Evolutionary conservation across 2,329 filamentous ascomycete genomes (phyloP).

Genomic region (Fusarium sp.): DNA sequence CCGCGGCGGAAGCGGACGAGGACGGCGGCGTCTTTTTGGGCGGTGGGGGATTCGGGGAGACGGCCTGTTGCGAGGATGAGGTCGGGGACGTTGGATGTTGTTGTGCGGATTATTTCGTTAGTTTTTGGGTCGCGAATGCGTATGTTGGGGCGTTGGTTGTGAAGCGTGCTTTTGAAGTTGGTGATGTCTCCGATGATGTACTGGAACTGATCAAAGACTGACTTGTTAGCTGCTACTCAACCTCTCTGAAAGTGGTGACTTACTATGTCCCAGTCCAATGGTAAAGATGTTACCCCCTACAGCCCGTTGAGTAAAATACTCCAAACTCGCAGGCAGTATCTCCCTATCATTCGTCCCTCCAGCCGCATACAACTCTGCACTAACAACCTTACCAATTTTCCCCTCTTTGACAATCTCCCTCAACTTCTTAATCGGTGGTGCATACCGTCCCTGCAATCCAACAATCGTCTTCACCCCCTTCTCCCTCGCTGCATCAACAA

Average conservation of each 20-base stretch:
- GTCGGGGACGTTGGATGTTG: constrained; percentile 57
- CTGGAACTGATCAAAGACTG: constrained; percentile 58
- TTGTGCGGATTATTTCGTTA: constrained; percentile 46
- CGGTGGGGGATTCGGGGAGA: constrained; percentile 42
- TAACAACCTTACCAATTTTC: constrained; percentile 62
- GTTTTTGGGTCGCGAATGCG: constrained; percentile 47
- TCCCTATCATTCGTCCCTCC: constrained; percentile 51
- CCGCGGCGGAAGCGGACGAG: constrained; percentile 59
- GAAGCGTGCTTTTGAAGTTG: constrained; percentile 52
- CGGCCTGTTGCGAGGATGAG: constrained; percentile 50
- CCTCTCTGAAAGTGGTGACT: background rate
- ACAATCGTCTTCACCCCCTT: constrained; percentile 55
- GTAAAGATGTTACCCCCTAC: constrained; percentile 58
- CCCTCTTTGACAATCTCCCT: constrained; percentile 56
- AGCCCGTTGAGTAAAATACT: constrained; percentile 60
- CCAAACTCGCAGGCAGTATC: constrained; percentile 46
- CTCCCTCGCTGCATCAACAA: constrained; percentile 49
- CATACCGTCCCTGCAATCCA: constrained; percentile 60
- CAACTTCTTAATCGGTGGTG: constrained; percentile 56
- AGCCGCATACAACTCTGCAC: constrained; percentile 55
- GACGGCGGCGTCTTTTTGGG: constrained; percentile 51
- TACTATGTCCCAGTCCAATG: constrained; percentile 56
- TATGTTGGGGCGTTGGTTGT: constrained; percentile 56
- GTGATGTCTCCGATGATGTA: constrained; percentile 57
- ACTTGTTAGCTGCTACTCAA: background rate